These are phyloP conservation scores for Neurospora sublineolata DNA, from an alignment of 495 filamentous ascomycete genomes.

Conservation along the genomic window DNA sequence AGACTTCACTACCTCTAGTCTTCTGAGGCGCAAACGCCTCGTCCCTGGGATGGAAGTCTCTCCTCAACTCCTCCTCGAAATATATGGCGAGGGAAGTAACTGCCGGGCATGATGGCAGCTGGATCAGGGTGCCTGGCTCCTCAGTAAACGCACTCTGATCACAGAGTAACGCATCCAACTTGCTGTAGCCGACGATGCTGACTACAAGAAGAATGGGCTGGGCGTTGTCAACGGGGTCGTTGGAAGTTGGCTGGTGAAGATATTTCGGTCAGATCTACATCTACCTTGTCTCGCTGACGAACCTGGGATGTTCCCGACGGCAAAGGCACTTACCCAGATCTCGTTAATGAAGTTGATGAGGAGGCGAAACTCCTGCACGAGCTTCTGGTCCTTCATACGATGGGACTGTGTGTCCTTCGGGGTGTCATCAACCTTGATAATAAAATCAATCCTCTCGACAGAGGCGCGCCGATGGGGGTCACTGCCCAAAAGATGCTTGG, in stretches of 20 bases:
- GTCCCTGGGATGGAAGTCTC: neutral
- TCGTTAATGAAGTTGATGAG: neutral
- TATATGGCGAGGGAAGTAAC: neutral
- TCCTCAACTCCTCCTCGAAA: neutral
- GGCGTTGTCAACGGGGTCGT: neutral
- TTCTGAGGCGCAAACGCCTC: neutral
- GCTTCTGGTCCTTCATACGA: neutral
- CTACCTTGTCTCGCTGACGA: neutral
- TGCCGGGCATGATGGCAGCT: neutral
- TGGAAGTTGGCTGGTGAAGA: neutral
- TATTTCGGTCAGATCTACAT: neutral
- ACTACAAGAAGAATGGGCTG: neutral
- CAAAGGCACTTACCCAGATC: neutral
- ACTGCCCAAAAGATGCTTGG: neutral
- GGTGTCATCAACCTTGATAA: neutral
- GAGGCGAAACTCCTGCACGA: neutral
- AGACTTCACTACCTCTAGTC: neutral
- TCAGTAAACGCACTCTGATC: neutral
- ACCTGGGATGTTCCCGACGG: neutral
- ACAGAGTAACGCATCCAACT: neutral
- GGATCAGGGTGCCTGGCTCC: neutral
- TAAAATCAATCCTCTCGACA: neutral
- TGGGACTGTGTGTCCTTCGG: no score
- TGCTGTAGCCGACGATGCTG: neutral
- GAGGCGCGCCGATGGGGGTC: neutral